Conservation (phyloP, 192 early-diverging fungal species). For the Coemansia sp. region DNA sequence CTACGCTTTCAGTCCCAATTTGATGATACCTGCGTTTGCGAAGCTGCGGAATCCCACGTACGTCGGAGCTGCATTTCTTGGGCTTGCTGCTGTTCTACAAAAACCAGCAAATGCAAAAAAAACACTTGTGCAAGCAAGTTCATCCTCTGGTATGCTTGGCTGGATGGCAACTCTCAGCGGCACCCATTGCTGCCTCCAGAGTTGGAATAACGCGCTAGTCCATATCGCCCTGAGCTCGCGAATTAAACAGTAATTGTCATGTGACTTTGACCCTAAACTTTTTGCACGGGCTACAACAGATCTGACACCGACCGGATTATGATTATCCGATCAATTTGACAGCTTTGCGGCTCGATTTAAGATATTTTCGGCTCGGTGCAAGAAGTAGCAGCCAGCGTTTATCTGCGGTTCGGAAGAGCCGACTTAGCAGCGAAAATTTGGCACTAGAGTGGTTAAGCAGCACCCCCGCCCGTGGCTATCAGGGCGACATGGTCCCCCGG, state of each 20-base stretch:
- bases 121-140: background rate
- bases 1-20: background rate
- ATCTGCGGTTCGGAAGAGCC: constrained; percentile 1
- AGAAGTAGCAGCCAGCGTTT: too few species aligned
- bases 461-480: background rate
- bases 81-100: background rate
- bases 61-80: background rate
- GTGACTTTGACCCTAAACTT: background rate
- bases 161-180: background rate
- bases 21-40: constrained; percentile 3
- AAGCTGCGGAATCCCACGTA: background rate
- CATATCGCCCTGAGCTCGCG: too few species aligned
- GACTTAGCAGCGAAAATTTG: constrained; percentile 6
- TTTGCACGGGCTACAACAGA: background rate
- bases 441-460: background rate
- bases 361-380: constrained; percentile 4
- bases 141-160: background rate
- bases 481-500: constrained; percentile 22
- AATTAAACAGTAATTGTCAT: too few species aligned
- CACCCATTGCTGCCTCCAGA: too few species aligned
- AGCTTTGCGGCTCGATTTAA: background rate
- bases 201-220: too few species aligned
- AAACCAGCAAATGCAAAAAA: background rate
- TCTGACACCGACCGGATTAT: background rate
- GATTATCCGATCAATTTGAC: background rate